Conservation (phyloP, 768 basidiomycete genomes). For the Sarcomyxa edulis region DNA sequence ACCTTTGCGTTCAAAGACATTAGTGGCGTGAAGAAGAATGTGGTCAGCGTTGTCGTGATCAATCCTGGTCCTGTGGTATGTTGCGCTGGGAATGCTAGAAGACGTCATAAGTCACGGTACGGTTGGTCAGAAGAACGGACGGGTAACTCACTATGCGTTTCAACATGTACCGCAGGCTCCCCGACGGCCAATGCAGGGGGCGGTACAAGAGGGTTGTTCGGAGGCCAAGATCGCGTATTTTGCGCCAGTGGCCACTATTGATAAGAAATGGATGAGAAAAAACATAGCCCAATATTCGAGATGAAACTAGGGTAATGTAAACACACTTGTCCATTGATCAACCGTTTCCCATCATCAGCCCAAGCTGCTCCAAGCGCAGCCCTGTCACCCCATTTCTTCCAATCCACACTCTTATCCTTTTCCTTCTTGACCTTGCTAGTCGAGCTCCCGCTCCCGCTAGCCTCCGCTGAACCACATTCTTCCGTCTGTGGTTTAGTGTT, state of each 20-base stretch:
- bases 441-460: background rate
- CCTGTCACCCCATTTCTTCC: conserved; percentile 54
- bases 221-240: too few species aligned
- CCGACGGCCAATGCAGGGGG: conserved; percentile 6
- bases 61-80: conserved; percentile 49
- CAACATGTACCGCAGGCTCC: conserved; percentile 14
- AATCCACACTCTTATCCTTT: conserved; percentile 28
- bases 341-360: conserved; percentile 33
- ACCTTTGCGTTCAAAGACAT: conserved; percentile 39
- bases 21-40: conserved; percentile 52
- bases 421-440: conserved; percentile 10
- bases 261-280: conserved; percentile 14
- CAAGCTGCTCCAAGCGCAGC: conserved; percentile 40
- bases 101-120: conserved; percentile 49
- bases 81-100: conserved; percentile 57
- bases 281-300: background rate
- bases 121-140: conserved; percentile 36
- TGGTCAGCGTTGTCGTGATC: conserved; percentile 47
- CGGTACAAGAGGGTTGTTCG: too few species aligned
- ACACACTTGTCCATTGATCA: conserved; percentile 32
- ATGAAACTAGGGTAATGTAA: background rate
- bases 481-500: conserved; percentile 1
- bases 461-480: background rate
- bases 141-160: conserved; percentile 27
- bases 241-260: too few species aligned